Evolutionary conservation across 129 eudicot species (phyloP).

Genomic region (Escallonia herrerae): DNA sequence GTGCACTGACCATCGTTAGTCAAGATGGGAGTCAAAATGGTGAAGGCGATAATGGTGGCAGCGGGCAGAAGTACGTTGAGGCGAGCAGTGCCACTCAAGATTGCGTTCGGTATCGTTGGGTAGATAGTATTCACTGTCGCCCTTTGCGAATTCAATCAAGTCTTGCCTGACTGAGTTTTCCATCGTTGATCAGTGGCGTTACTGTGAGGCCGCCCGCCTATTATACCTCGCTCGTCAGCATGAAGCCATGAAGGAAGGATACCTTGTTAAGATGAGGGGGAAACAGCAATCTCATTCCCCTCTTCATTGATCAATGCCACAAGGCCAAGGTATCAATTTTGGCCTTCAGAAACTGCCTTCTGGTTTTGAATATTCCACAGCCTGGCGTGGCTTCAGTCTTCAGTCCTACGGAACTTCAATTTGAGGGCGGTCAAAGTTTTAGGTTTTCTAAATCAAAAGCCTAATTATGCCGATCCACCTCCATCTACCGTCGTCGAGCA

Average conservation of each 20-base stretch:
- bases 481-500: too few species aligned
- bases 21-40: constrained; percentile 38
- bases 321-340: too few species aligned
- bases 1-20: constrained; percentile 39
- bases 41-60: constrained; percentile 36
- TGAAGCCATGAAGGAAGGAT: background rate
- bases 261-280: constrained; percentile 11
- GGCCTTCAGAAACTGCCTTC: too few species aligned
- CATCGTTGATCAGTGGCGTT: constrained; percentile 1
- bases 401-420: too few species aligned
- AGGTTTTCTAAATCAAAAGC: too few species aligned
- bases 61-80: constrained; percentile 43
- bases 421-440: too few species aligned
- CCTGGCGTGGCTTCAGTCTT: too few species aligned
- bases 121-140: constrained; percentile 3
- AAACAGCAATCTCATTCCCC: background rate
- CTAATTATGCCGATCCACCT: too few species aligned
- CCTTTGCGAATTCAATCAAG: constrained; percentile 11
- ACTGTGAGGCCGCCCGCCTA: background rate
- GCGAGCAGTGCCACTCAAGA: constrained; percentile 41
- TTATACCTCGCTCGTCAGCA: background rate
- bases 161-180: constrained; percentile 8
- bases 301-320: too few species aligned
- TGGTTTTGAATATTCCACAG: too few species aligned
- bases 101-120: background rate